Percentiles rank a stretch among this genome's conserved stretches.
Conservation (phyloP, 2,329 filamentous ascomycete species). For the Bipolaris oryzae region DNA sequence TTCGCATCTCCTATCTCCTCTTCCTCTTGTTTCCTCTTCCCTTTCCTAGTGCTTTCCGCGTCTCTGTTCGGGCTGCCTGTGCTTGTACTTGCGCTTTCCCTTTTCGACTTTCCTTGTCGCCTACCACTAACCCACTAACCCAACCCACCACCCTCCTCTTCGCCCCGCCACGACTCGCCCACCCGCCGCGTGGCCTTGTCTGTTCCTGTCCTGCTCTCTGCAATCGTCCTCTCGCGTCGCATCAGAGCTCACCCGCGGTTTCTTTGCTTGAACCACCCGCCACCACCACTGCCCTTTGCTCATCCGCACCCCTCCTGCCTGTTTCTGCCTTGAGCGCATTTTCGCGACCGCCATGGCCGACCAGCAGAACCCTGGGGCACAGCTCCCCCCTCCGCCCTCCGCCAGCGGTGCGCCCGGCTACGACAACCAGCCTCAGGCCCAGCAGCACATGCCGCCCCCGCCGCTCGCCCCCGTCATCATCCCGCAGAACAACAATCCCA, state of each 20-base stretch:
- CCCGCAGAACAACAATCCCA: slow-evolving; percentile 93
- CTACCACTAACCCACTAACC: slow-evolving; percentile 21
- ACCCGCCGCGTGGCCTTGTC: slow-evolving; percentile 19
- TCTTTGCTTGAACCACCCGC: neutral
- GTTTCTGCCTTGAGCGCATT: slow-evolving; percentile 14
- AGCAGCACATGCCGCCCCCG: slow-evolving; percentile 86
- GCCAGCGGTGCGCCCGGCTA: slow-evolving; percentile 77
- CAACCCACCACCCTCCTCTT: slow-evolving; percentile 21
- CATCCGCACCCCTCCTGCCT: slow-evolving; percentile 18
- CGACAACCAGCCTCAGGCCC: slow-evolving; percentile 69
- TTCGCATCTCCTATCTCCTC: slow-evolving; percentile 42
- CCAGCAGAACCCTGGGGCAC: slow-evolving; percentile 64
- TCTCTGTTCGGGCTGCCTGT: slow-evolving; percentile 32
- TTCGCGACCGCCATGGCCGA: slow-evolving; percentile 72
- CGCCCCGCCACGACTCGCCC: slow-evolving; percentile 25
- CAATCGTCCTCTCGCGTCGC: slow-evolving; percentile 18
- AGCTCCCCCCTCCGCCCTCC: slow-evolving; percentile 73
- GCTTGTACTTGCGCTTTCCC: slow-evolving; percentile 30
- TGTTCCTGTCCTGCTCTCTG: slow-evolving; percentile 14
- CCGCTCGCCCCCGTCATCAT: slow-evolving; percentile 84
- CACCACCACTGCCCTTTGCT: neutral
- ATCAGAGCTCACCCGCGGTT: slow-evolving; percentile 6
- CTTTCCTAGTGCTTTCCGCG: slow-evolving; percentile 44
- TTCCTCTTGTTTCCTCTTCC: slow-evolving; percentile 48
- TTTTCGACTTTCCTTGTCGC: slow-evolving; percentile 39